A percentile compares a stretch with the other conserved stretches of the same genome.
phyloP scores from a whole-genome alignment of 176 grass and related monocot genomes.

The Lolium multiflorum region DNA sequence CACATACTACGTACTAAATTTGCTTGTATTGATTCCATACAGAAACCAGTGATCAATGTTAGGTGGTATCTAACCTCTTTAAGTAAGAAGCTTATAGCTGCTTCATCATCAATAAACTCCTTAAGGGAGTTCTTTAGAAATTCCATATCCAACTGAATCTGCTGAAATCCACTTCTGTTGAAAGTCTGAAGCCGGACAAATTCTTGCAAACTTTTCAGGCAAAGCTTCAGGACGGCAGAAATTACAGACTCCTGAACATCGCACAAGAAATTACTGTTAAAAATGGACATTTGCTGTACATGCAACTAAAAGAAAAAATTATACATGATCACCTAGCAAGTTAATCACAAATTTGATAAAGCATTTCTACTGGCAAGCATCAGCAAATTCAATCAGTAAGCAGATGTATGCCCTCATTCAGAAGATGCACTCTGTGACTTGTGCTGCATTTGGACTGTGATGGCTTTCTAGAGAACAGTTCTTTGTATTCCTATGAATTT shows the following conservation, averaged over 20 bases:
- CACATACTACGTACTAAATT: background rate
- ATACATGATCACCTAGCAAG: constrained; percentile 23
- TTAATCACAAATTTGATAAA: constrained; percentile 30
- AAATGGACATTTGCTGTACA: background rate
- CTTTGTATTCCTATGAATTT: background rate
- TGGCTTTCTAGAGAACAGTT: constrained; percentile 1
- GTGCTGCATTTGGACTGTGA: background rate
- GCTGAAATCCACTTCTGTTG: constrained; percentile 98
- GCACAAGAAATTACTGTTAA: constrained; percentile 38
- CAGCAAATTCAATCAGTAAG: constrained; percentile 25
- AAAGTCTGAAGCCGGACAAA: constrained; percentile 97
- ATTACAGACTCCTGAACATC: constrained; percentile 91
- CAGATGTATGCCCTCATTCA: constrained; percentile 7
- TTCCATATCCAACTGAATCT: constrained; percentile 99
- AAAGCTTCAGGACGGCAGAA: constrained; percentile 85
- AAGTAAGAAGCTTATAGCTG: constrained; percentile 88
- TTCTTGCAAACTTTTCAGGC: constrained; percentile 98
- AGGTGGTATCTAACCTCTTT: constrained; percentile 78
- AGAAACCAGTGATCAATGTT: constrained; percentile 3
- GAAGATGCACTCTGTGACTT: background rate
- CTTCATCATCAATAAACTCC: constrained; percentile 92
- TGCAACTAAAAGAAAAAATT: constrained; percentile 17
- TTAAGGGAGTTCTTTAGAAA: constrained; percentile 93
- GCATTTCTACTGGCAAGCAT: constrained; percentile 10
- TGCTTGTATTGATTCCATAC: constrained; percentile 2